Conservation (phyloP, 805 yeast species). For the Saturnispora silvae region DNA sequence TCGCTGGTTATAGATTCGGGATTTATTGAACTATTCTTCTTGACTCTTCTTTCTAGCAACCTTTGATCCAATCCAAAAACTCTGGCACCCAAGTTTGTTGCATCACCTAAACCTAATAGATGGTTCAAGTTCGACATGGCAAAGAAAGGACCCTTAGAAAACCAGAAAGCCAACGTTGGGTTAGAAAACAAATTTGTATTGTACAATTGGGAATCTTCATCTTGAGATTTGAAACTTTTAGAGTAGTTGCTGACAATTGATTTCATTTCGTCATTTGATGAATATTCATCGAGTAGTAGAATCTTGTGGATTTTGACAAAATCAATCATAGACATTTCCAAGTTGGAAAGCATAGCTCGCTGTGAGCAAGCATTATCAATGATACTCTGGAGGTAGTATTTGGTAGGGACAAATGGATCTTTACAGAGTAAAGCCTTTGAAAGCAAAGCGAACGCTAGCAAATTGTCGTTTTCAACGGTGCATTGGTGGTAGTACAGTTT, state of each 20-base stretch:
- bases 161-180: constrained; percentile 45
- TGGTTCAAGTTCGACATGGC: constrained; percentile 70
- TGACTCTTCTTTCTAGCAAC: constrained; percentile 58
- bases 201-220: constrained; percentile 14
- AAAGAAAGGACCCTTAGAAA: constrained; percentile 63
- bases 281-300: constrained; percentile 48
- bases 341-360: constrained; percentile 45
- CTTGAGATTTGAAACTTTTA: constrained; percentile 56
- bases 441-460: constrained; percentile 69
- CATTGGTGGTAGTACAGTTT: constrained; percentile 81
- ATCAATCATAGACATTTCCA: constrained; percentile 50
- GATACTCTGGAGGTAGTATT: constrained; percentile 64
- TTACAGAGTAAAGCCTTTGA: constrained; percentile 73
- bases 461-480: constrained; percentile 67
- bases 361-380: constrained; percentile 71
- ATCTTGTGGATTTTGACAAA: constrained; percentile 61
- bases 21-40: constrained; percentile 30
- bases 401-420: constrained; percentile 78
- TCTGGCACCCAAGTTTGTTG: constrained; percentile 66
- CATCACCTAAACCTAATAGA: constrained; percentile 68
- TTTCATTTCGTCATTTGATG: constrained; percentile 40
- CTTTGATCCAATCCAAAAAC: constrained; percentile 64
- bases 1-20: constrained; percentile 14
- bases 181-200: constrained; percentile 31
- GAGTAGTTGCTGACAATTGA: constrained; percentile 57